Percentiles rank a stretch among this genome's conserved stretches.
These are phyloP conservation scores for Amaranthus palmeri DNA, from an alignment of 148 eudicot genomes.

Conservation along the genomic window DNA sequence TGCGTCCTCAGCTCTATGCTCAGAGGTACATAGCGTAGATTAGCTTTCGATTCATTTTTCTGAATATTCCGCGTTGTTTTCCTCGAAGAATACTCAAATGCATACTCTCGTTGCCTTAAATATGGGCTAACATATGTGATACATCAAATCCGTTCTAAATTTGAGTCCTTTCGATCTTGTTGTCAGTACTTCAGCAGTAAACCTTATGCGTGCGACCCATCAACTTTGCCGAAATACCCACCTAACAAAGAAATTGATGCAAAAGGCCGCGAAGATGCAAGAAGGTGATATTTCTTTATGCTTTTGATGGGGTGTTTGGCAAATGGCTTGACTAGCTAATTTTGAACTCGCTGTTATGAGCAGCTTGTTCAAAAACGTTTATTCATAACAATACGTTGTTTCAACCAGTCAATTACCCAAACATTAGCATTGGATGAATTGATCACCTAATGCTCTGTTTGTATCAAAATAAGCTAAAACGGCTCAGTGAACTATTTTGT, in stretches of 20 bases:
- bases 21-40: conserved; percentile 49
- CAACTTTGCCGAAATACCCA: conserved; percentile 72
- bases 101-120: not conserved
- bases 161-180: not conserved
- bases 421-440: too few relatives aligned
- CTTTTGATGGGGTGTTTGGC: too few relatives aligned
- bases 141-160: conserved; percentile 1
- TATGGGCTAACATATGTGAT: too few relatives aligned
- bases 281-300: conserved; percentile 38
- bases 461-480: too few relatives aligned
- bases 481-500: too few relatives aligned
- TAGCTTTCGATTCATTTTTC: not conserved
- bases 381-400: too few relatives aligned
- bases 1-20: conserved; percentile 75
- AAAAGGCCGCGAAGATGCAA: conserved; percentile 68
- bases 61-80: not conserved
- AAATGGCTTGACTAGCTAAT: too few relatives aligned
- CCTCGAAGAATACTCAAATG: not conserved
- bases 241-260: conserved; percentile 94
- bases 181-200: conserved; percentile 64
- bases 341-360: too few relatives aligned
- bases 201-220: conserved; percentile 91
- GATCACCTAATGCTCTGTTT: too few relatives aligned
- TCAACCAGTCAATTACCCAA: too few relatives aligned
- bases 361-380: too few relatives aligned